Conservation (phyloP, 2,329 filamentous ascomycete species). For the Beauveria sp. region DNA sequence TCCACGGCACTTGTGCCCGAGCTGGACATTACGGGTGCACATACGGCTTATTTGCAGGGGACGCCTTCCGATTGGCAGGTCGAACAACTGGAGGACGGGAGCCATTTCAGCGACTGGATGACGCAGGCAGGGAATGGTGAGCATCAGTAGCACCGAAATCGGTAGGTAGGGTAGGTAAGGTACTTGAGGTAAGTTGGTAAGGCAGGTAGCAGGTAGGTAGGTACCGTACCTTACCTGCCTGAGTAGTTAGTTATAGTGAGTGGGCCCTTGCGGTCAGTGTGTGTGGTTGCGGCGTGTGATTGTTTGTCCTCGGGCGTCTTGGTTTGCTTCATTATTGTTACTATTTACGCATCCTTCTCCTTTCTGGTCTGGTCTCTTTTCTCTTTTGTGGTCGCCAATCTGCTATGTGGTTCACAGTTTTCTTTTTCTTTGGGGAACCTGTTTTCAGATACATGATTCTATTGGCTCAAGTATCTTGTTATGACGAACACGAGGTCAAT, state of each 20-base stretch:
- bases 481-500: too few relatives aligned
- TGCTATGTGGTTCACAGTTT: neutral
- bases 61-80: constrained; percentile 28
- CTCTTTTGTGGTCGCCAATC: neutral
- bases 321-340: neutral
- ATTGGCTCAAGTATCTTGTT: neutral
- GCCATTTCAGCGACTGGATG: constrained; percentile 27
- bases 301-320: constrained; percentile 5
- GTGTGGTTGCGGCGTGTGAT: neutral
- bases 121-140: constrained; percentile 20
- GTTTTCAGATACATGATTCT: neutral
- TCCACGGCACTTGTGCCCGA: constrained; percentile 12
- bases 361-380: neutral
- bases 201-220: too few relatives aligned
- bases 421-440: neutral
- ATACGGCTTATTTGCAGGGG: constrained; percentile 26
- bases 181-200: too few relatives aligned
- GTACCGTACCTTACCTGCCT: too few relatives aligned
- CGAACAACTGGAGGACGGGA: constrained; percentile 24
- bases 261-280: neutral
- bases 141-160: constrained; percentile 4
- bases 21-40: constrained; percentile 13
- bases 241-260: neutral
- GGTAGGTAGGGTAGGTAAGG: too few relatives aligned
- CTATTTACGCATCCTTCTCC: neutral